Conservation (phyloP, 345 rosid species). For the Moricandia moricandioides region DNA sequence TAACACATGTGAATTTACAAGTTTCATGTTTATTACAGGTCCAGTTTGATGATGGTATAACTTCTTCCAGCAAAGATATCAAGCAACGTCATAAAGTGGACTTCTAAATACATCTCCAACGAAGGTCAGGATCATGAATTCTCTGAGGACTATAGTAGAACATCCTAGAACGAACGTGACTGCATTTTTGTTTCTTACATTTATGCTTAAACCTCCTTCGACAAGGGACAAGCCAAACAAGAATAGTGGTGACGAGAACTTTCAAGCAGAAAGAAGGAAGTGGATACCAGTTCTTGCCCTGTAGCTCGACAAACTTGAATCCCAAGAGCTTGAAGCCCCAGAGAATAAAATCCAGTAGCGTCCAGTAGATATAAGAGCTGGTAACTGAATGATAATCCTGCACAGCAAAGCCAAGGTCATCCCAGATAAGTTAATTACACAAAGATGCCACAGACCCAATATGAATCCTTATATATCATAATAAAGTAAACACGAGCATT, state of each 20-base stretch:
- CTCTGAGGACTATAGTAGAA: background rate
- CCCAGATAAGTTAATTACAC: background rate
- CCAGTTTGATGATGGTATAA: slow-evolving; percentile 3
- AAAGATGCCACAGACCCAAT: background rate
- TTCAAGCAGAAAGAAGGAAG: slow-evolving; percentile 16
- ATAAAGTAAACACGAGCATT: background rate
- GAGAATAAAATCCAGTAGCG: slow-evolving; percentile 92
- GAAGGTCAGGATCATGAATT: background rate
- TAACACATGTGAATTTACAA: background rate
- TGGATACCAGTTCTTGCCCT: slow-evolving; percentile 90
- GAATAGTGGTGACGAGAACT: background rate
- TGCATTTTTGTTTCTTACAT: background rate
- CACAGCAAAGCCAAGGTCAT: slow-evolving; percentile 34
- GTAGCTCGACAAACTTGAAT: slow-evolving; percentile 98
- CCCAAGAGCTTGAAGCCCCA: slow-evolving; percentile 88
- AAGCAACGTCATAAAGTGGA: background rate
- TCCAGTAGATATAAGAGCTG: slow-evolving; percentile 92
- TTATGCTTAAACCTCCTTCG: background rate
- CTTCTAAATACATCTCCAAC: background rate
- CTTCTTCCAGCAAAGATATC: background rate
- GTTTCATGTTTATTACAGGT: background rate
- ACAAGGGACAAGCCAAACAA: background rate
- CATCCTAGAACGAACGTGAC: slow-evolving; percentile 2
- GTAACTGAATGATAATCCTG: slow-evolving; percentile 88
- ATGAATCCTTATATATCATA: background rate